phyloP scores from a whole-genome alignment of 2,329 filamentous ascomycete species.

The Ascosphaera aggregata region DNA sequence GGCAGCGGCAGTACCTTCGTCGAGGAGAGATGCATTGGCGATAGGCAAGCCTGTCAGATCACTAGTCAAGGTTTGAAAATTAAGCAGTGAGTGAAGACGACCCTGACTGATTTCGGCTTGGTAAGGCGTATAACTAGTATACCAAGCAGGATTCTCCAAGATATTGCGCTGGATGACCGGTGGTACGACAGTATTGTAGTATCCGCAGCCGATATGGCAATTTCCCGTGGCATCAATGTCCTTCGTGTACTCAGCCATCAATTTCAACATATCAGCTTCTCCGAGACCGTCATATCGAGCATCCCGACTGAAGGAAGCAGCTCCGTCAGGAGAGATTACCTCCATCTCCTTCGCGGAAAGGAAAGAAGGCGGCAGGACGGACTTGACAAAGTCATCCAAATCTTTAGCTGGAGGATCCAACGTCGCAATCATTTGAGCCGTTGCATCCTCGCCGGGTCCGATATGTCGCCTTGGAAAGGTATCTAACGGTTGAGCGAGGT shows the following conservation, averaged over 20 bases:
- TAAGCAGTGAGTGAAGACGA: slow-evolving; percentile 70
- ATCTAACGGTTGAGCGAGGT: slow-evolving; percentile 25
- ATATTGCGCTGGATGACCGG: slow-evolving; percentile 84
- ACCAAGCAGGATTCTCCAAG: slow-evolving; percentile 85
- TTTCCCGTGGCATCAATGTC: slow-evolving; percentile 38
- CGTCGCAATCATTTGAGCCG: slow-evolving; percentile 54
- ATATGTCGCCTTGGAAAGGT: slow-evolving; percentile 68
- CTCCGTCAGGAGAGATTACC: slow-evolving; percentile 25
- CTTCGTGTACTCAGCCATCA: slow-evolving; percentile 18
- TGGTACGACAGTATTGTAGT: slow-evolving; percentile 68
- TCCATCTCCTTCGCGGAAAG: slow-evolving; percentile 40
- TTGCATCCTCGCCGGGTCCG: slow-evolving; percentile 48
- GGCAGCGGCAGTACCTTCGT: slow-evolving; percentile 77
- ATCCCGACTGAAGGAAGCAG: slow-evolving; percentile 16
- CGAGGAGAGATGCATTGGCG: slow-evolving; percentile 73
- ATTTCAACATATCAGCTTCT: slow-evolving; percentile 20
- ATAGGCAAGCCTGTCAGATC: slow-evolving; percentile 74
- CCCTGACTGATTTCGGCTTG: slow-evolving; percentile 96
- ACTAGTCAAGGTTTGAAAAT: slow-evolving; percentile 83
- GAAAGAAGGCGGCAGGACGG: slow-evolving; percentile 65
- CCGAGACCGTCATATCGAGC: slow-evolving; percentile 22
- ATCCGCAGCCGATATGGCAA: slow-evolving; percentile 63
- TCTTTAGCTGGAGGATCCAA: slow-evolving; percentile 50
- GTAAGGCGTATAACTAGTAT: slow-evolving; percentile 94
- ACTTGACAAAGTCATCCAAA: slow-evolving; percentile 60